Percentiles rank a stretch among this genome's conserved stretches.
Evolutionary conservation across 495 filamentous ascomycete species (phyloP).

Genomic region (Parachaetomium inaequale): DNA sequence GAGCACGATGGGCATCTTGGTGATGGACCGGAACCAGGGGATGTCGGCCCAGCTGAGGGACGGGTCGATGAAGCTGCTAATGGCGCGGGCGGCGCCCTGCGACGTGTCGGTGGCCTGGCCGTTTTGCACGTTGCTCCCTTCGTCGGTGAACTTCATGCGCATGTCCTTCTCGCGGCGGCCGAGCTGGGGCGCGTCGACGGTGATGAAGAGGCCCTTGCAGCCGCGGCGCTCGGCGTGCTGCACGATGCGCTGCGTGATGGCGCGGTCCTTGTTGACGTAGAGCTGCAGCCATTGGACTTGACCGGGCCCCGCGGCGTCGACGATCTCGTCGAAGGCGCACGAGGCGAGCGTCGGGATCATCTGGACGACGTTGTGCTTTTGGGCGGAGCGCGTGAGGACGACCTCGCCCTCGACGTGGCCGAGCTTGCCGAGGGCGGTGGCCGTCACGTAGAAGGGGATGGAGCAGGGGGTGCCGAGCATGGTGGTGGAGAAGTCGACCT

Average conservation of each 20-base stretch:
- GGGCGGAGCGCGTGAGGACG: slow-evolving; percentile 76
- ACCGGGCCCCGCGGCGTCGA: slow-evolving; percentile 73
- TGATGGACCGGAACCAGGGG: slow-evolving; percentile 88
- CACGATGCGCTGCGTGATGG: slow-evolving; percentile 85
- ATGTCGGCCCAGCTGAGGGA: slow-evolving; percentile 87
- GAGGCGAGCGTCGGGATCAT: slow-evolving; percentile 99
- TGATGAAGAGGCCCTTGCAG: slow-evolving; percentile 97
- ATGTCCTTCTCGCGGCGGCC: slow-evolving; percentile 94
- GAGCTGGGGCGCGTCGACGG: slow-evolving; percentile 93
- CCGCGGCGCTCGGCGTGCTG: slow-evolving; percentile 87
- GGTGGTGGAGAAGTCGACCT: slow-evolving; percentile 77
- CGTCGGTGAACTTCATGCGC: slow-evolving; percentile 87
- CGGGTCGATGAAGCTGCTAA: slow-evolving; percentile 95
- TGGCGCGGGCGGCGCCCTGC: slow-evolving; percentile 85
- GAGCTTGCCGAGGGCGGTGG: slow-evolving; percentile 87
- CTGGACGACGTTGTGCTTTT: slow-evolving; percentile 82
- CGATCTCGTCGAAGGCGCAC: slow-evolving; percentile 95
- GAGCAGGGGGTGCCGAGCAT: slow-evolving; percentile 84
- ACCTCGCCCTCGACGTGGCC: slow-evolving; percentile 88
- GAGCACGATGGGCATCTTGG: slow-evolving; percentile 92
- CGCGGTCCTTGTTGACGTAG: slow-evolving; percentile 96
- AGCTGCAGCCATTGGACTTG: slow-evolving; percentile 97
- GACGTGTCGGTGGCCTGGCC: slow-evolving; percentile 71
- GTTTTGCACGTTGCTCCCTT: slow-evolving; percentile 77
- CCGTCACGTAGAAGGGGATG: slow-evolving; percentile 89